These are phyloP conservation scores for Cairneyella variabilis DNA, from an alignment of 495 filamentous ascomycete species.

Conservation along the genomic window DNA sequence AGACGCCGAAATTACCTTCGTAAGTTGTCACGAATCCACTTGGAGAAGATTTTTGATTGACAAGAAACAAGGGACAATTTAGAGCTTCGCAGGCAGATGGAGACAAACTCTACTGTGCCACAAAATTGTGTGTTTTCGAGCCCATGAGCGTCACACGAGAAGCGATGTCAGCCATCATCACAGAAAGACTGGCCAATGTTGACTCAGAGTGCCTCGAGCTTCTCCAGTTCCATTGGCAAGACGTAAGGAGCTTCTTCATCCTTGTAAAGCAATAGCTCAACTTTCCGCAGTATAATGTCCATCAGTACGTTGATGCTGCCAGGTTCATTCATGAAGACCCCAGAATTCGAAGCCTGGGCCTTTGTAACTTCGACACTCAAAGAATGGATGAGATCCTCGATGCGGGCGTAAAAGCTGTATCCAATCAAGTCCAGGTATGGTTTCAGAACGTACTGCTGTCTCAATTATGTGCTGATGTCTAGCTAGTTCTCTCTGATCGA, in stretches of 20 bases:
- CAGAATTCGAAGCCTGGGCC: conserved; percentile 32
- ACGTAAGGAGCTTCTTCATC: conserved; percentile 27
- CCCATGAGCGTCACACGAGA: conserved; percentile 30
- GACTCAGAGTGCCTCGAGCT: conserved; percentile 34
- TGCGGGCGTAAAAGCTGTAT: conserved; percentile 32
- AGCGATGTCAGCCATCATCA: conserved; percentile 32
- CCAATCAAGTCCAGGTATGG: conserved; percentile 40
- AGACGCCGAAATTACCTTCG: conserved; percentile 34
- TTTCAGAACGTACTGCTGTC: neutral
- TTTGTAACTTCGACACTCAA: conserved; percentile 42
- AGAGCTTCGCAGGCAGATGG: conserved; percentile 28
- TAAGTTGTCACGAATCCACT: conserved; percentile 12
- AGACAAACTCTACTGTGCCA: conserved; percentile 33
- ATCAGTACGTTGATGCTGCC: conserved; percentile 34
- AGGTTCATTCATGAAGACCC: conserved; percentile 32
- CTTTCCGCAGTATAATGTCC: conserved; percentile 32
- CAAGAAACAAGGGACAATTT: conserved; percentile 31
- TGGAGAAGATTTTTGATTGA: conserved; percentile 15
- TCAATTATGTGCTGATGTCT: no score
- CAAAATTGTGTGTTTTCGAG: conserved; percentile 38
- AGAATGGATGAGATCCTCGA: conserved; percentile 34
- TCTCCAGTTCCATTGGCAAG: conserved; percentile 44
- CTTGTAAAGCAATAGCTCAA: neutral
- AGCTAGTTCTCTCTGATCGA: conserved; percentile 44
- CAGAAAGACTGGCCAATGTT: conserved; percentile 34